Percentiles rank a stretch among this genome's conserved stretches.
phyloP scores from a whole-genome alignment of 257 asterid species.

The Solanum ahanhuiri region DNA sequence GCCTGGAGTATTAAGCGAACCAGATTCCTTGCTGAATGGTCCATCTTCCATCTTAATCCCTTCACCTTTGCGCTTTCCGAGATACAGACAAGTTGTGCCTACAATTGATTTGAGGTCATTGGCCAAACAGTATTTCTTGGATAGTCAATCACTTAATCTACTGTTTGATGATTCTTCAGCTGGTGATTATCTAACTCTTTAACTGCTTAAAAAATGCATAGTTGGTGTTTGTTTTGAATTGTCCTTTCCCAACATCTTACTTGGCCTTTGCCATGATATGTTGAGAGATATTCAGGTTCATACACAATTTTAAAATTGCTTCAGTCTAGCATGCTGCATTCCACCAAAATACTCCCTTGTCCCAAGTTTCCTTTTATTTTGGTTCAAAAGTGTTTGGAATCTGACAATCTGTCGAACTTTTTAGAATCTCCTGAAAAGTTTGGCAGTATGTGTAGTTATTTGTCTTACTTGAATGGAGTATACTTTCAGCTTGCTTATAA shows the following conservation, averaged over 20 bases:
- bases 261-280: neutral
- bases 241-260: neutral
- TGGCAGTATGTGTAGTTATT: neutral
- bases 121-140: constrained; percentile 86
- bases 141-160: constrained; percentile 64
- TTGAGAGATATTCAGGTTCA: neutral
- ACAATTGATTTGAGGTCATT: constrained; percentile 62
- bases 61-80: constrained; percentile 86
- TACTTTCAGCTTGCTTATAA: neutral
- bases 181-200: constrained; percentile 42
- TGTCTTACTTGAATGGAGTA: neutral
- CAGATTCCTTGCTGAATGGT: constrained; percentile 91
- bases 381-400: neutral
- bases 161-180: constrained; percentile 57
- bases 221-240: neutral
- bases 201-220: neutral
- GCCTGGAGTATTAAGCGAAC: constrained; percentile 77
- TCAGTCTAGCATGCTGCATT: neutral
- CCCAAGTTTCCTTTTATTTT: neutral
- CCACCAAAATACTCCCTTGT: neutral
- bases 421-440: neutral
- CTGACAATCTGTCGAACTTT: neutral
- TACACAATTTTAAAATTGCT: neutral
- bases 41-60: constrained; percentile 84
- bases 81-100: constrained; percentile 63